Base-by-base conservation (phyloP, 2,329 filamentous ascomycete species). In the Aureobasidium vineae region DNA sequence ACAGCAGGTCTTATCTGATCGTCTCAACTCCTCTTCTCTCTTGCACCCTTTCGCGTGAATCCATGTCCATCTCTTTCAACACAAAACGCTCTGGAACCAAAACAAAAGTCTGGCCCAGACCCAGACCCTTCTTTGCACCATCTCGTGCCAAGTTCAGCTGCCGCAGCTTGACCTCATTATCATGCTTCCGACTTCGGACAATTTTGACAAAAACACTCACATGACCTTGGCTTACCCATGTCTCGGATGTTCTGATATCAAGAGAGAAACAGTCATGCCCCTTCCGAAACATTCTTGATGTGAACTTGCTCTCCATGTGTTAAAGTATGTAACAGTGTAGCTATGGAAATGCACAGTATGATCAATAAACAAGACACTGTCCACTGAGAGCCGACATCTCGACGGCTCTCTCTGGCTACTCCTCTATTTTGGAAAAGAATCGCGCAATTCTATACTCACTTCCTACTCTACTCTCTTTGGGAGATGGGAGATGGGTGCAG, bases 61-160 rank as follows among this genome's bases (percentile, higher is more conserved):
- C 28, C 23, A 23, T 49, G 13, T 16, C 19, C 13, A 11, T 26
- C 21, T 26, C 19, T 16, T 28, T 28, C 8, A 23, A 47, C 3
- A 2, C 13, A 16, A n/a, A n/a, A 28, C 49, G 49, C 49, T 52
- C 49, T 52, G 49, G 49, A n/a, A 6, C 26, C 15, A 2, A 38
- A 38, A 5, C 28, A 31, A 15, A 19, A n/a, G 49, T 26, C 19
- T 49, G 45, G 23, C 23, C 45, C 5, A 28, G 23, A 31, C 23
- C 45, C 5, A 28, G 23, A 31, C 26, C 49, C 49, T 31, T 16
- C 13, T 6, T 49, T 49, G 45, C 45, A 49, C 5, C 26, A 19
- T 31, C 49, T n/a, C 16, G 49, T 31, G 49, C 49, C 49, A 52
- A 52, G 49, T n/a, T 49, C 45, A n/a, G 49, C 49, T 52, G 23